Evolutionary conservation across 768 basidiomycete genomes (phyloP), one percentile per base, ranked within the genome.

Genomic region (Suillus fuscotomentosus): DNA sequence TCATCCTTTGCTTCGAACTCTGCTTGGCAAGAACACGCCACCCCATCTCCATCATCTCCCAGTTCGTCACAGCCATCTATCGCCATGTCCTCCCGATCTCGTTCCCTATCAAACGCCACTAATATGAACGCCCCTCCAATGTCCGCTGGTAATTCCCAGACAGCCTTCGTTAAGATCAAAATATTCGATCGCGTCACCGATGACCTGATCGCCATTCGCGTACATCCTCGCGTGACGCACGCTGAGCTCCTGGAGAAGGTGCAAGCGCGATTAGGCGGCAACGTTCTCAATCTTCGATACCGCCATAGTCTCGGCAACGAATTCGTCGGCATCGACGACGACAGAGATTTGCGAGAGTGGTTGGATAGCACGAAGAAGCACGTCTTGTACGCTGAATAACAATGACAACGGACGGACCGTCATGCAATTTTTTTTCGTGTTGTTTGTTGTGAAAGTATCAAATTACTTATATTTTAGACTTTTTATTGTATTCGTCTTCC

Each of bases 141-240:
- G 70, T 94, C 92, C 59, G 86, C 88, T 20, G 84, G 84, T 53
- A 92, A 91, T 67, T 87, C 88, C 6, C 89, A 92, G 71, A 87
- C 89, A 15, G 92, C 96, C 27, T 99, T 95, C 77, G 85, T 99
- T 69, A 99, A 99, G 80, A 97, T 99, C 80, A 99, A 99, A 79
- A 94, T 99, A 53, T 97, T 97, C 75, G 93, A 97, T 78, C 87
- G 92, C 45, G 83, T 90, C 63, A 90, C 94, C 31, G 96, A 99
- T 73, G 97, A 99, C 75, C 80, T 99, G 62, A 95, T 99, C 67
- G 97, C 97, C 5, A 97, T 99, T 63, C 89, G 97, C 15, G 97
- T 99, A 36, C 95, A 97, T 73, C 97, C 97, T 27, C 86, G 84
- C 60, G 95, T 99, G 47, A 88, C 91, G 9, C 90, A 92, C 71